Conservation (phyloP, 345 rosid genomes). For the Arabis alpina region DNA sequence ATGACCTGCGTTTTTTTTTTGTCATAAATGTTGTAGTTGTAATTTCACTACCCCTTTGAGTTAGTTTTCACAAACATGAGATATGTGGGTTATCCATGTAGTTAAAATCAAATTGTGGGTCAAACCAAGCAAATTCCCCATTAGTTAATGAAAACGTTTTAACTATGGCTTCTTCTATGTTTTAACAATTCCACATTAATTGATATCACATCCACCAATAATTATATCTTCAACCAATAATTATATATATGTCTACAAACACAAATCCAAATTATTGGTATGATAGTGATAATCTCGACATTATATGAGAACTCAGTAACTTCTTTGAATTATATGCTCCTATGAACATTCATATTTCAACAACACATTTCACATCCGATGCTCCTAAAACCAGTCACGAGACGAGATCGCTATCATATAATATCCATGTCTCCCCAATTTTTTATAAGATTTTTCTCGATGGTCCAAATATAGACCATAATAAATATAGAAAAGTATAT, state of each 20-base stretch:
- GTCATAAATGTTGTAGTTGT: no score
- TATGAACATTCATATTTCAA: neutral
- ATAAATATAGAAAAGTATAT: neutral
- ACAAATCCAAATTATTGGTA: no score
- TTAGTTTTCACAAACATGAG: no score
- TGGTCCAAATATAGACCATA: slow-evolving; percentile 31
- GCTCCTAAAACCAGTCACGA: slow-evolving; percentile 8
- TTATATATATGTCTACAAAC: no score
- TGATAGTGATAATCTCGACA: no score
- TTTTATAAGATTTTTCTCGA: neutral
- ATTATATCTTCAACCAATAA: no score
- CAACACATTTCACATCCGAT: slow-evolving; percentile 10
- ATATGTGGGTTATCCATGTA: no score
- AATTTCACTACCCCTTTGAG: no score
- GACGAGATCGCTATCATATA: slow-evolving; percentile 2
- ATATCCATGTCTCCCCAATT: slow-evolving; percentile 10
- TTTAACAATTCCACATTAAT: neutral
- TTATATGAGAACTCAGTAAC: neutral
- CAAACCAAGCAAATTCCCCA: no score
- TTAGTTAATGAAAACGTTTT: neutral
- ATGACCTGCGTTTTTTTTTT: no score
- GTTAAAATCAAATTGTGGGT: no score
- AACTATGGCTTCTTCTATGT: neutral
- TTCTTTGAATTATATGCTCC: neutral
- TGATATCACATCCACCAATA: no score